These are phyloP conservation scores for Corrigiola litoralis DNA, from an alignment of 179 eudicot species.

Conservation along the genomic window DNA sequence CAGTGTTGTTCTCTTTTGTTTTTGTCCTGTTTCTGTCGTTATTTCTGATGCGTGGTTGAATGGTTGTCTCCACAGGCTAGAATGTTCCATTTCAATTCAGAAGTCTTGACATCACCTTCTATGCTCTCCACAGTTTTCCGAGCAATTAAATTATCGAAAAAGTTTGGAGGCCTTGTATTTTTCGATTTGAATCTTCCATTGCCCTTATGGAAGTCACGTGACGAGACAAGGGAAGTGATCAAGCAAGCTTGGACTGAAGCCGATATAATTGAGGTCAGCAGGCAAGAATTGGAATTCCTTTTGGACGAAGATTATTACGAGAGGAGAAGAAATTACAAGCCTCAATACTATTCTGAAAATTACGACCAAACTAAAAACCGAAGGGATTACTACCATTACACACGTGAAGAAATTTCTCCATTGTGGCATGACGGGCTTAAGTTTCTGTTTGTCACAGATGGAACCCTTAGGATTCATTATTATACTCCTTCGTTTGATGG, in stretches of 20 bases:
- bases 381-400: conserved; percentile 72
- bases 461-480: conserved; percentile 80
- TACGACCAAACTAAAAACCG: conserved; percentile 55
- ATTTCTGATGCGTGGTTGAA: conserved; percentile 5
- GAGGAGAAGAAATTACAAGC: conserved; percentile 58
- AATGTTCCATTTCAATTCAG: conserved; percentile 83
- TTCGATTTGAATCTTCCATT: conserved; percentile 79
- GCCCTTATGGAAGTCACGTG: conserved; percentile 82
- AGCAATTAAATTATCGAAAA: conserved; percentile 72
- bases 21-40: background rate
- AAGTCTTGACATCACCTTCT: conserved; percentile 54
- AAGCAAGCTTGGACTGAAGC: conserved; percentile 82
- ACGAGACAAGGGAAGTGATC: conserved; percentile 57
- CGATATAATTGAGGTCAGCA: conserved; percentile 68
- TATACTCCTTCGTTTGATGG: conserved; percentile 74
- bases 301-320: conserved; percentile 70
- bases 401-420: conserved; percentile 73
- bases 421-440: conserved; percentile 80
- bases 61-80: conserved; percentile 60
- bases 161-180: conserved; percentile 70
- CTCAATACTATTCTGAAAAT: conserved; percentile 70
- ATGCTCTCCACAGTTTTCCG: conserved; percentile 65
- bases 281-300: conserved; percentile 79
- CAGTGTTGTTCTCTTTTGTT: too few species aligned
- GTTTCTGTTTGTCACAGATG: conserved; percentile 81